Evolutionary conservation across 768 basidiomycete species (phyloP).

Genomic region (Daedaleopsis nitida): DNA sequence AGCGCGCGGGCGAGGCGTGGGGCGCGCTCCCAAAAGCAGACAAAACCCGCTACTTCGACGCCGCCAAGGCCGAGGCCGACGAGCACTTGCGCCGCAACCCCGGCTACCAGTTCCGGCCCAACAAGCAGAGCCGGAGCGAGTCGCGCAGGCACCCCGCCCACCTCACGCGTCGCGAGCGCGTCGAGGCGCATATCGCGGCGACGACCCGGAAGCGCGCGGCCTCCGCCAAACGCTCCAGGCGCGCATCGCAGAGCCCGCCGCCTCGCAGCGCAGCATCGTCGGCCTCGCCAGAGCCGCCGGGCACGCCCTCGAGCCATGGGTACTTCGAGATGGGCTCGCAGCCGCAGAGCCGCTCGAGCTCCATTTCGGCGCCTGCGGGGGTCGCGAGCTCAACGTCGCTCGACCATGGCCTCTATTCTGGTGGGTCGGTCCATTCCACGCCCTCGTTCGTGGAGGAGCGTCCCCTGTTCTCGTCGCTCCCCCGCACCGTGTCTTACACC

Average conservation of each 20-base stretch:
- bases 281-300: slow-evolving; percentile 23
- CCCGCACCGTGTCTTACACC: slow-evolving; percentile 10
- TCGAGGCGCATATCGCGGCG: slow-evolving; percentile 24
- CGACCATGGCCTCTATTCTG: neutral
- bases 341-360: slow-evolving; percentile 4
- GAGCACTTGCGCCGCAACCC: slow-evolving; percentile 56
- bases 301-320: slow-evolving; percentile 19
- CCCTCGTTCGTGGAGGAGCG: slow-evolving; percentile 10
- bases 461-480: slow-evolving; percentile 1
- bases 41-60: slow-evolving; percentile 47
- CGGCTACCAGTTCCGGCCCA: slow-evolving; percentile 63
- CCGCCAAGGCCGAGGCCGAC: slow-evolving; percentile 54
- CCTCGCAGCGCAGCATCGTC: slow-evolving; percentile 16
- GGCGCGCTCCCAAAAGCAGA: slow-evolving; percentile 46
- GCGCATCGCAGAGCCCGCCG: slow-evolving; percentile 2
- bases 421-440: slow-evolving; percentile 8
- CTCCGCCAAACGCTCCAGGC: slow-evolving; percentile 3
- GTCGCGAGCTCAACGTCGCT: neutral
- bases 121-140: slow-evolving; percentile 18
- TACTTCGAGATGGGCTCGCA: neutral
- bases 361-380: neutral
- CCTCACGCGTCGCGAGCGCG: slow-evolving; percentile 30
- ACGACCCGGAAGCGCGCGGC: slow-evolving; percentile 6
- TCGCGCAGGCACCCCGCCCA: slow-evolving; percentile 16
- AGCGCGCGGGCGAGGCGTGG: slow-evolving; percentile 80